Conservation (phyloP, 441 rosid species). For the Populus trichocarpa region DNA sequence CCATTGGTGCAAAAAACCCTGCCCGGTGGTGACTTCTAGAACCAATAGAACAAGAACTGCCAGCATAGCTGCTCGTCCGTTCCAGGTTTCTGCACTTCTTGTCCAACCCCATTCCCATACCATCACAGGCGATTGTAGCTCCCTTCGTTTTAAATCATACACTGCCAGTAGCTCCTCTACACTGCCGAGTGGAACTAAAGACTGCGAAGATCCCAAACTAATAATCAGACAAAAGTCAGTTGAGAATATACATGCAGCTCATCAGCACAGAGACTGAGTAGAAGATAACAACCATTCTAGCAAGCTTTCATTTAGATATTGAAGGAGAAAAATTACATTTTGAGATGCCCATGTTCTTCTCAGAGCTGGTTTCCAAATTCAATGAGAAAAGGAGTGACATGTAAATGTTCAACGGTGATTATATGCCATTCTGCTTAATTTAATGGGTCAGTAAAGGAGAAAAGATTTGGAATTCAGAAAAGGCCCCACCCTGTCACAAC, state of each 20-base stretch:
- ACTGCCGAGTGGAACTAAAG: slow-evolving; percentile 91
- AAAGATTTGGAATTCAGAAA: neutral
- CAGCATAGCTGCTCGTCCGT: slow-evolving; percentile 97
- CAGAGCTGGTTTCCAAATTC: neutral
- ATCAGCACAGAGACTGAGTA: neutral
- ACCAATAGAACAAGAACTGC: slow-evolving; percentile 85
- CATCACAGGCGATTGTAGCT: slow-evolving; percentile 84
- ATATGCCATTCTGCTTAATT: neutral
- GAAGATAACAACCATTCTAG: neutral
- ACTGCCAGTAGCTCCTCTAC: slow-evolving; percentile 86
- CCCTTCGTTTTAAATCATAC: slow-evolving; percentile 86
- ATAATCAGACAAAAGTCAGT: slow-evolving; percentile 12
- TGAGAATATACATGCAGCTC: neutral
- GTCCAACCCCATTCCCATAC: slow-evolving; percentile 99
- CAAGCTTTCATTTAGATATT: neutral
- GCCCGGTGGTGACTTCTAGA: slow-evolving; percentile 88
- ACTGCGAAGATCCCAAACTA: slow-evolving; percentile 42
- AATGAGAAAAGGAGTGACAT: neutral
- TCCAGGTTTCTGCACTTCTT: slow-evolving; percentile 98
- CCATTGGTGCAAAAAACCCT: slow-evolving; percentile 97
- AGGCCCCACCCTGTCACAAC: neutral
- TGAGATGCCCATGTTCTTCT: neutral
- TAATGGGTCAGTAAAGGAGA: neutral
- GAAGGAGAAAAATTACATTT: neutral
- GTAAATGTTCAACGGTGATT: neutral